A percentile compares a stretch with the other conserved stretches of the same genome.
Conservation (phyloP, 1,139 yeast species). For the Pichia sorboxylosa region DNA sequence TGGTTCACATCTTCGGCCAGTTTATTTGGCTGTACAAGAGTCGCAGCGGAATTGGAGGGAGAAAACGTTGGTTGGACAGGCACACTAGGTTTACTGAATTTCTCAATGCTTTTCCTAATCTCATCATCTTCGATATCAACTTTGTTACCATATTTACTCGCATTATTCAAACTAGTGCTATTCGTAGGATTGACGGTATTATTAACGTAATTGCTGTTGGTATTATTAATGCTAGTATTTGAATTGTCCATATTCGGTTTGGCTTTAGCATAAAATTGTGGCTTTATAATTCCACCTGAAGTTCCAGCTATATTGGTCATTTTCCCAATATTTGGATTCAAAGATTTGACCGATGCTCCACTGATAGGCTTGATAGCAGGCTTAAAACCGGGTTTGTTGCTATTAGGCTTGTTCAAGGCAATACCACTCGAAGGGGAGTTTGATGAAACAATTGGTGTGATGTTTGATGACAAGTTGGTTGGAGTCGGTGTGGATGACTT, state of each 20-base stretch:
- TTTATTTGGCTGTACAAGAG: not conserved
- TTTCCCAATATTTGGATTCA: not conserved
- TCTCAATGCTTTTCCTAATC: slow-evolving; percentile 6
- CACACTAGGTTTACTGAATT: slow-evolving; percentile 6
- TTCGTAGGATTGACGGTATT: no score
- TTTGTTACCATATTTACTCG: slow-evolving; percentile 1
- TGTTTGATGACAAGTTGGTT: not conserved
- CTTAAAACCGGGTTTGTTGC: slow-evolving; percentile 6
- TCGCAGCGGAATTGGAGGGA: not conserved
- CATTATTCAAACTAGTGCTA: no score
- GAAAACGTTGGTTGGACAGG: not conserved
- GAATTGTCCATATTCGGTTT: no score
- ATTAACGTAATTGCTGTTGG: no score
- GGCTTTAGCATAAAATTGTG: slow-evolving; percentile 12
- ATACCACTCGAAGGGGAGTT: slow-evolving; percentile 1
- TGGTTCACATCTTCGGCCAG: not conserved
- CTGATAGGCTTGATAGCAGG: slow-evolving; percentile 6
- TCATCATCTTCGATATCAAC: slow-evolving; percentile 1
- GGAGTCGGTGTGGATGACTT: not conserved
- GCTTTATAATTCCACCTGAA: slow-evolving; percentile 7
- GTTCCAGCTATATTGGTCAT: no score
- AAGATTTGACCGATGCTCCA: slow-evolving; percentile 1
- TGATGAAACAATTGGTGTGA: not conserved
- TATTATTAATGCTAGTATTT: no score
- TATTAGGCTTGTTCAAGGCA: not conserved